These are phyloP conservation scores for Globisporangium radiosum DNA, from an alignment of 352 stramenopile genomes.

Conservation along the genomic window DNA sequence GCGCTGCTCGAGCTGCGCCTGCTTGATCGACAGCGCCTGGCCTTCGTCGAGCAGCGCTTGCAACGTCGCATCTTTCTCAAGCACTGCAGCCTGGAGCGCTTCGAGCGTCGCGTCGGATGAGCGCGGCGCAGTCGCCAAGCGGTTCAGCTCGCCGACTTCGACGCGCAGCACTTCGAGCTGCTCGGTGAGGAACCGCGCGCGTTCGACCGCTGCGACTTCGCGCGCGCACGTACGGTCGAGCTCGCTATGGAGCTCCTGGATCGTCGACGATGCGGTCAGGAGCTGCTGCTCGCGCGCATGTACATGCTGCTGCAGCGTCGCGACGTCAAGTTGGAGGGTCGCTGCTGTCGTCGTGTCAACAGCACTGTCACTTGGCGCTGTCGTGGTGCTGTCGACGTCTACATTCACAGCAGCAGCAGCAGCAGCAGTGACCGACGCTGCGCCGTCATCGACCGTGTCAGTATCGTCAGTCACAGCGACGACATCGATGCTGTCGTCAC, in stretches of 20 bases:
- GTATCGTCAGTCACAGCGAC: no score
- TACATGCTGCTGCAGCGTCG: constrained; percentile 32
- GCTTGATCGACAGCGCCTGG: constrained; percentile 69
- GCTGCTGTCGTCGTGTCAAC: neutral
- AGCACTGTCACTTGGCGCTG: neutral
- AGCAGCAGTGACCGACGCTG: no score
- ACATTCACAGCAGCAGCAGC: no score
- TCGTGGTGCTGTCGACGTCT: neutral
- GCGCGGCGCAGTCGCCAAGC: constrained; percentile 27
- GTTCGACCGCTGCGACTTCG: constrained; percentile 56
- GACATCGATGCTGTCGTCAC: no score
- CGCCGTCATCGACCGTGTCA: no score
- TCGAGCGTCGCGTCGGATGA: constrained; percentile 31
- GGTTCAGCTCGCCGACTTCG: constrained; percentile 56
- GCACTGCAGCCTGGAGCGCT: constrained; percentile 52
- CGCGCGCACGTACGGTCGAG: constrained; percentile 67
- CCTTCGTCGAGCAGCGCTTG: constrained; percentile 66
- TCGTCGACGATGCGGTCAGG: constrained; percentile 48
- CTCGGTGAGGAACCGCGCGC: constrained; percentile 48
- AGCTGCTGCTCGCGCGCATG: constrained; percentile 56
- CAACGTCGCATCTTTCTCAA: constrained; percentile 70
- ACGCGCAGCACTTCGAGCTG: constrained; percentile 55
- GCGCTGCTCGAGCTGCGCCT: constrained; percentile 64
- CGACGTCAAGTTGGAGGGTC: constrained; percentile 10
- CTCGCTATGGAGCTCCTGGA: constrained; percentile 69